phyloP scores from a whole-genome alignment of 768 basidiomycete genomes.

The Kockovaella imperatae region DNA sequence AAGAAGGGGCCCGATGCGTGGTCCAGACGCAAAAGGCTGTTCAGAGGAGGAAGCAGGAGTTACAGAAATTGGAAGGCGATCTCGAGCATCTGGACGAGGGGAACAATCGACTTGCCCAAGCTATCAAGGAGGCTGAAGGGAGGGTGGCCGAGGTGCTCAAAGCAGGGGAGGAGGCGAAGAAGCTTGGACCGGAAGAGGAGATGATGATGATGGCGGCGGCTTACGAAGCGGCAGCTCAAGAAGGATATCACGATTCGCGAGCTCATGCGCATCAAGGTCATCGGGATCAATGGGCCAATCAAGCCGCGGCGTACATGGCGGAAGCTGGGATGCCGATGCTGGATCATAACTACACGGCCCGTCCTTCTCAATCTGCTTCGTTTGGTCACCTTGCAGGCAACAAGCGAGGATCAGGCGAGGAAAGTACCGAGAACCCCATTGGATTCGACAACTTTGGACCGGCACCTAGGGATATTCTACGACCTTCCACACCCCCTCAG shows the following conservation, averaged over 20 bases:
- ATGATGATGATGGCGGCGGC: constrained; percentile 43
- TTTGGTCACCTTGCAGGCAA: constrained; percentile 19
- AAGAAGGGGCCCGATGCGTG: constrained; percentile 54
- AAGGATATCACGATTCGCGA: constrained; percentile 22
- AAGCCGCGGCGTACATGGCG: constrained; percentile 40
- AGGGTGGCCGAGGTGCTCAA: constrained; percentile 46
- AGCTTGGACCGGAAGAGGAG: constrained; percentile 34
- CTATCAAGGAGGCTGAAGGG: constrained; percentile 59
- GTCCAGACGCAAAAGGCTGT: constrained; percentile 54
- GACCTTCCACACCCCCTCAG: constrained; percentile 13
- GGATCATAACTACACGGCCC: constrained; percentile 30
- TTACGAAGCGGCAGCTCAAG: constrained; percentile 35
- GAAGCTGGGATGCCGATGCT: constrained; percentile 41
- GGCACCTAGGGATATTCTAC: constrained; percentile 8
- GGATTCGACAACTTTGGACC: constrained; percentile 46
- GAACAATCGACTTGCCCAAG: constrained; percentile 54
- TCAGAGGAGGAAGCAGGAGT: constrained; percentile 53
- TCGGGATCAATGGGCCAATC: constrained; percentile 38
- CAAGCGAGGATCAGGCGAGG: constrained; percentile 3
- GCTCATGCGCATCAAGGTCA: background rate
- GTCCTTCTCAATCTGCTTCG: constrained; percentile 9
- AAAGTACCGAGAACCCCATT: background rate
- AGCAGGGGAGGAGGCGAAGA: constrained; percentile 49
- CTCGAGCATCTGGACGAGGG: constrained; percentile 52
- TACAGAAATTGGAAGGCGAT: constrained; percentile 48